These are phyloP conservation scores for Pelargonium citronellum DNA, from an alignment of 441 rosid genomes.

Conservation along the genomic window DNA sequence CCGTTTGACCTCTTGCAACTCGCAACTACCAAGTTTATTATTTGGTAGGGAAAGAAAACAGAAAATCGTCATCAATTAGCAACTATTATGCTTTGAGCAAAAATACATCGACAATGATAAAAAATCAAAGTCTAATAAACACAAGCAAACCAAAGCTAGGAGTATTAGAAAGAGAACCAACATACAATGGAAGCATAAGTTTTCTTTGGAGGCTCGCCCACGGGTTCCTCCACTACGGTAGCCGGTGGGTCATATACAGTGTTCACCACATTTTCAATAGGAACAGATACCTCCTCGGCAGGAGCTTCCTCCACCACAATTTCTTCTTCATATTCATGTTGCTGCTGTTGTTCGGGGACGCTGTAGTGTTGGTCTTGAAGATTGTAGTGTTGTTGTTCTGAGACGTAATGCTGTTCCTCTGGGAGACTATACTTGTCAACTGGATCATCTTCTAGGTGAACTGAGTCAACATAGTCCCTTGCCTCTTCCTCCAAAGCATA, in stretches of 20 bases:
- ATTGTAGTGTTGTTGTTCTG: neutral
- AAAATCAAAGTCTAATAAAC: neutral
- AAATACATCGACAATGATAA: neutral
- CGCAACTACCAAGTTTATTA: constrained; percentile 36
- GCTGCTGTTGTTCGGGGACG: constrained; percentile 28
- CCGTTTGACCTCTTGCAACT: constrained; percentile 41
- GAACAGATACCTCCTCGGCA: constrained; percentile 32
- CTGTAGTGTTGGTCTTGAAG: constrained; percentile 20
- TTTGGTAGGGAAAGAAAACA: neutral
- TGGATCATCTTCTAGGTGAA: constrained; percentile 55
- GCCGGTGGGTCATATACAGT: constrained; percentile 33
- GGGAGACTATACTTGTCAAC: constrained; percentile 49
- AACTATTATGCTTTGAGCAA: constrained; percentile 5
- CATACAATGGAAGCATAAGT: constrained; percentile 70
- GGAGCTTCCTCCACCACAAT: constrained; percentile 45
- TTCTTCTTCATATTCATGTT: constrained; percentile 44
- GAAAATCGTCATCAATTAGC: neutral
- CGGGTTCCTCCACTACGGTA: constrained; percentile 42
- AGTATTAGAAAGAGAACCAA: constrained; percentile 9
- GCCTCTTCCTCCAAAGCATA: constrained; percentile 59
- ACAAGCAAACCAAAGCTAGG: constrained; percentile 9
- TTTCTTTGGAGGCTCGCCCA: constrained; percentile 45
- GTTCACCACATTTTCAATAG: constrained; percentile 32
- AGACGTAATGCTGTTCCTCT: constrained; percentile 21
- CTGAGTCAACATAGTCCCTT: constrained; percentile 45